Conservation (phyloP, 192 early-diverging fungal species). For the Umbelopsis vinacea region DNA sequence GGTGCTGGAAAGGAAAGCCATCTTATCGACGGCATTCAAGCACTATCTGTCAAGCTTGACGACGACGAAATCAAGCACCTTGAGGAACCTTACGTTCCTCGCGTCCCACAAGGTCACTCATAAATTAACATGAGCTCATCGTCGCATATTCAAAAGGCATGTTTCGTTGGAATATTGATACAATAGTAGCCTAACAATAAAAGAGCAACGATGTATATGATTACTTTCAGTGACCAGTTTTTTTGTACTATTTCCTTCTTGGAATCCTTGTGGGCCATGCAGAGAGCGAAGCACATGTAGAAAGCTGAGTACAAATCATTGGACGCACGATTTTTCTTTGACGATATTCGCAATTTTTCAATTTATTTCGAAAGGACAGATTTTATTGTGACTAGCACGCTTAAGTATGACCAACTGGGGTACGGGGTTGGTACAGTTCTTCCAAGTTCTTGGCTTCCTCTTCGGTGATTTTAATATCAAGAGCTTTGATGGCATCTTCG, state of each 20-base stretch:
- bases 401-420: background rate
- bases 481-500: conserved; percentile 27
- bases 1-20: conserved; percentile 32
- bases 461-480: conserved; percentile 24
- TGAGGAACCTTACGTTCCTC: conserved; percentile 35
- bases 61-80: conserved; percentile 26
- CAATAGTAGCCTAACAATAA: too few species aligned
- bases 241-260: too few species aligned
- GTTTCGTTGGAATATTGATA: too few species aligned
- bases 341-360: background rate
- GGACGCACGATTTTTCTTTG: background rate
- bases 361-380: background rate
- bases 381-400: background rate
- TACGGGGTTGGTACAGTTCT: conserved; percentile 18
- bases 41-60: conserved; percentile 21
- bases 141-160: background rate
- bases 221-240: too few species aligned
- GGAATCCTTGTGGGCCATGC: too few species aligned
- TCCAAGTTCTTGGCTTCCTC: conserved; percentile 34
- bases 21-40: conserved; percentile 20
- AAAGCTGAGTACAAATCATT: too few species aligned
- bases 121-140: background rate
- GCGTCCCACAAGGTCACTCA: conserved; percentile 7
- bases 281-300: too few species aligned
- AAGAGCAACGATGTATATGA: too few species aligned